Conservation (phyloP, 2,329 filamentous ascomycete species). For the Beauveria varroae region DNA sequence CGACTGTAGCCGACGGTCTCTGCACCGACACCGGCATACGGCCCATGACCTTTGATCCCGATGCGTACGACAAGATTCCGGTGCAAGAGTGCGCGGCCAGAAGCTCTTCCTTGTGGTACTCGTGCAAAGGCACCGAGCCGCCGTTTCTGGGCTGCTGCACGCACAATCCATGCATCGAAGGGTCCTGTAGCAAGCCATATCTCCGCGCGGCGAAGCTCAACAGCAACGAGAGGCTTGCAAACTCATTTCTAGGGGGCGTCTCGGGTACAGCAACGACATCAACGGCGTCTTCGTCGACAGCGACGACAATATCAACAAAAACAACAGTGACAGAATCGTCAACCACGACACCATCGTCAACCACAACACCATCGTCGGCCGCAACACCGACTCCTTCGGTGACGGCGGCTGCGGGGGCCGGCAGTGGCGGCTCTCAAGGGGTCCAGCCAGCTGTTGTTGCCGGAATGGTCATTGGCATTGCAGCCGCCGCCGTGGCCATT, state of each 20-base stretch:
- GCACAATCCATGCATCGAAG: constrained; percentile 19
- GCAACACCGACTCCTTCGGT: background rate
- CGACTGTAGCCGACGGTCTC: constrained; percentile 20
- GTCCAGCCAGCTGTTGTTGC: constrained; percentile 14
- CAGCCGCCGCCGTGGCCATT: constrained; percentile 1
- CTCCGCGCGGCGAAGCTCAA: constrained; percentile 19
- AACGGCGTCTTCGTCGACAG: background rate
- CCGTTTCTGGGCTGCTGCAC: constrained; percentile 34
- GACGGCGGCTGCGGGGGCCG: background rate
- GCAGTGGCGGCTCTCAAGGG: background rate
- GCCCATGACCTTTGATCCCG: constrained; percentile 21
- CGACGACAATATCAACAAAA: background rate
- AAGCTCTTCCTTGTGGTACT: constrained; percentile 24
- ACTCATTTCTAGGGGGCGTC: background rate
- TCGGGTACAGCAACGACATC: background rate
- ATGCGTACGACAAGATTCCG: constrained; percentile 20
- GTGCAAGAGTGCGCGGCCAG: constrained; percentile 25
- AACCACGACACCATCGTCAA: background rate
- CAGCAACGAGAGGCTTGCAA: constrained; percentile 9
- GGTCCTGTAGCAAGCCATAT: background rate
- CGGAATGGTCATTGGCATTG: constrained; percentile 17
- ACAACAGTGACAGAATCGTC: background rate
- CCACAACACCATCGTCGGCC: background rate
- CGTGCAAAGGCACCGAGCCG: constrained; percentile 21
- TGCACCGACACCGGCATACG: constrained; percentile 25